Evolutionary conservation across 2,329 filamentous ascomycete species (phyloP), one percentile per base, ranked within the genome.

Genomic region (Alternaria sp.): DNA sequence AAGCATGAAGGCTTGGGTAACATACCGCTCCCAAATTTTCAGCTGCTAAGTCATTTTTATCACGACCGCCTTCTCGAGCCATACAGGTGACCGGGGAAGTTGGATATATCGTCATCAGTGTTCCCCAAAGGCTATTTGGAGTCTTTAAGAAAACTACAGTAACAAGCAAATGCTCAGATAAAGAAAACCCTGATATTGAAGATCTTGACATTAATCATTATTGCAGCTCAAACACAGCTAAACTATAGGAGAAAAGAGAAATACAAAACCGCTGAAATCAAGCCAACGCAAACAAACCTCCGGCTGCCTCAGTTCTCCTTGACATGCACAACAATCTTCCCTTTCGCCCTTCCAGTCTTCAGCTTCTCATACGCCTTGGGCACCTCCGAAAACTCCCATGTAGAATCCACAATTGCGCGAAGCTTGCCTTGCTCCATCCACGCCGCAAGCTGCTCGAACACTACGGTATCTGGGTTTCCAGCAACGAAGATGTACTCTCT

Each of bases 351-450:
- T 0, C 83, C 82, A 0, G 76, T 81, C 73, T 82, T 86, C 64
- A 88, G 66, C 68, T 80, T 84, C 68, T 81, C 79, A 71, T 84
- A 86, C 1, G 85, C 87, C 68, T 83, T 80, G 1, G 80, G 79
- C 2, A 79, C 81, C 45, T 88, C 80, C 37, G 84, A 82, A 63
- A 86, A 84, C 14, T 77, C 72, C 66, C 82, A 86, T 3, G 76
- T 77, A 56, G 82, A 77, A 65, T 88, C 86, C 49, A 89, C 76
- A 0, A 85, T 79, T 0, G 81, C 72, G 72, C 80, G 83, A 23
- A 89, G 65, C 69, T 84, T 87, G 1, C 84, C 85, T 63, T 87
- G 81, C 5, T 72, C 67, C 71, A 89, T 77, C 84, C 82, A 86
- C 51, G 78, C 67, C 0, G 74, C 86, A 49, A 89, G 74, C 66